Evolutionary conservation across 805 yeast genomes (phyloP).

Genomic region (Nakazawaea wickerhamii): DNA sequence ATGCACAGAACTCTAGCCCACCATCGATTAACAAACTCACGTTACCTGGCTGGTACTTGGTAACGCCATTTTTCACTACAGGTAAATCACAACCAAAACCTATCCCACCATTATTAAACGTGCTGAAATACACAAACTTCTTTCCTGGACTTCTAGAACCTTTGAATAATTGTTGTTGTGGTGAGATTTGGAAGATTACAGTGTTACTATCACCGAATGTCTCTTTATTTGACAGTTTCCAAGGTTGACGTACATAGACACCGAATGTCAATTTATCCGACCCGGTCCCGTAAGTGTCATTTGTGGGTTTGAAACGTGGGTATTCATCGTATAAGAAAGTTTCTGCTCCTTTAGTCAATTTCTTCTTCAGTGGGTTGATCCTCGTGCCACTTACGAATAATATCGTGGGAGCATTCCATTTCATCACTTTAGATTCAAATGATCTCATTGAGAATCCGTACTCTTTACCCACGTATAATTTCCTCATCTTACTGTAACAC

Average conservation of each 20-base stretch:
- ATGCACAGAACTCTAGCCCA: conserved; percentile 73
- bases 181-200: conserved; percentile 61
- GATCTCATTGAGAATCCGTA: conserved; percentile 87
- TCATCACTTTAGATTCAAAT: conserved; percentile 74
- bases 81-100: conserved; percentile 81
- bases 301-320: conserved; percentile 31
- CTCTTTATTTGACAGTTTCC: conserved; percentile 69
- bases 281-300: conserved; percentile 5
- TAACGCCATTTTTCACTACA: conserved; percentile 33
- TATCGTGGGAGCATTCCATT: conserved; percentile 87
- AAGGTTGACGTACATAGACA: conserved; percentile 61
- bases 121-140: conserved; percentile 59
- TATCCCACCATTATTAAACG: conserved; percentile 63
- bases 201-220: conserved; percentile 62
- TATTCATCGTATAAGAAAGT: conserved; percentile 42
- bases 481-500: conserved; percentile 43
- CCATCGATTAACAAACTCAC: conserved; percentile 77
- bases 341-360: conserved; percentile 38
- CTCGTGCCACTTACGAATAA: conserved; percentile 63
- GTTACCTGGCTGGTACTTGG: conserved; percentile 60
- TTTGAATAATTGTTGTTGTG: conserved; percentile 53
- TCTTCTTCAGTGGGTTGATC: conserved; percentile 32
- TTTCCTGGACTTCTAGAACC: conserved; percentile 26
- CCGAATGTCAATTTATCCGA: conserved; percentile 51
- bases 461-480: conserved; percentile 66